Percentiles rank a stretch among this genome's conserved stretches.
These are phyloP conservation scores for Davidsoniella virescens DNA, from an alignment of 2,329 filamentous ascomycete species.

Conservation along the genomic window DNA sequence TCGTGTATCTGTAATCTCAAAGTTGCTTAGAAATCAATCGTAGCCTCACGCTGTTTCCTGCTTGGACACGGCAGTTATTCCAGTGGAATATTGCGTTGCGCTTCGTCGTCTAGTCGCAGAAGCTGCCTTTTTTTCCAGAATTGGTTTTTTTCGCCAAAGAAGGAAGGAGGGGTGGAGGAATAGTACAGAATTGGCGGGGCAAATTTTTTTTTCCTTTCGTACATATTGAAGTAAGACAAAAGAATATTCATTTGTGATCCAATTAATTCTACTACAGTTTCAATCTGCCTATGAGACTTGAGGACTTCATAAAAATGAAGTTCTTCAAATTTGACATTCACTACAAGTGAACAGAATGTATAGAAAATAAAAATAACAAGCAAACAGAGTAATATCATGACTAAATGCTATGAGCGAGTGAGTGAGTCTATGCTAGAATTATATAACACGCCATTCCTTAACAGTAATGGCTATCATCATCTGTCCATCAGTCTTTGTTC, in stretches of 20 bases:
- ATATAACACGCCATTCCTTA: too few species aligned
- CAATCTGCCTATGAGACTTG: too few species aligned
- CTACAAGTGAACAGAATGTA: too few species aligned
- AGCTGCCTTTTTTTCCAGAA: not conserved
- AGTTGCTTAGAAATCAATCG: conserved; percentile 3
- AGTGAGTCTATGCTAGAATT: too few species aligned
- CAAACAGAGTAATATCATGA: too few species aligned
- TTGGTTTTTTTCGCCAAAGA: conserved; percentile 4
- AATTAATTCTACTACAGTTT: not conserved
- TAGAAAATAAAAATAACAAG: too few species aligned
- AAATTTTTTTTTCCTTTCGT: not conserved
- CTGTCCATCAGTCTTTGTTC: not conserved
- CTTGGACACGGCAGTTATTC: not conserved
- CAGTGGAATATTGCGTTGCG: not conserved
- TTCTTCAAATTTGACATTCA: too few species aligned
- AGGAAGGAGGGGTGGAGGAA: conserved; percentile 5
- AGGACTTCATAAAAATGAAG: too few species aligned
- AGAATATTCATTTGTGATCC: not conserved
- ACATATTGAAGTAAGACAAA: too few species aligned
- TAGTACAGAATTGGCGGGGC: not conserved
- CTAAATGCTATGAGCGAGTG: too few species aligned
- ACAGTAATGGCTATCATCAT: too few species aligned
- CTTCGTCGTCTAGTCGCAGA: not conserved
- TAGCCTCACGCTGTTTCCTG: not conserved
- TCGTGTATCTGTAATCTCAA: not conserved